Evolutionary conservation across 2,329 filamentous ascomycete genomes (phyloP).

Genomic region (Alternaria sp.): DNA sequence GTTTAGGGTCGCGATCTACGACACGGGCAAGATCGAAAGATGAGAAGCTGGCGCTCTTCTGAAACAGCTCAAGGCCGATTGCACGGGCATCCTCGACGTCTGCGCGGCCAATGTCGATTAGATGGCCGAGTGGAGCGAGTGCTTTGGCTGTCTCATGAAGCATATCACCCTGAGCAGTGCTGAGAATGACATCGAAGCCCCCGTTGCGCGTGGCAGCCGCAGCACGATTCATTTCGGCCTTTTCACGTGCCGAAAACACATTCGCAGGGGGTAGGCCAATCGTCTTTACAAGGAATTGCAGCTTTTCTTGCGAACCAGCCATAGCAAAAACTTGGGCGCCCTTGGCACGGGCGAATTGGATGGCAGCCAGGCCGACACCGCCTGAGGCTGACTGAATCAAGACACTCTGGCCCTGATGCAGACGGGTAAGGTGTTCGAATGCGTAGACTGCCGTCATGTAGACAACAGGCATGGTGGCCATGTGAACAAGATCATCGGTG

Average conservation of each 20-base stretch:
- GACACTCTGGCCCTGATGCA: constrained; percentile 21
- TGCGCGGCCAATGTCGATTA: constrained; percentile 27
- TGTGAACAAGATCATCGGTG: constrained; percentile 19
- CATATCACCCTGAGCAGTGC: constrained; percentile 7
- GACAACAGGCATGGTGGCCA: constrained; percentile 3
- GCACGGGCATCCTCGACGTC: constrained; percentile 15
- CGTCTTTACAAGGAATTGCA: background rate
- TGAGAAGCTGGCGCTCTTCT: constrained; percentile 26
- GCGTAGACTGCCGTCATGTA: constrained; percentile 14
- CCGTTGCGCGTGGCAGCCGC: constrained; percentile 20
- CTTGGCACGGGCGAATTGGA: constrained; percentile 19
- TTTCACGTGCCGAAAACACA: constrained; percentile 12
- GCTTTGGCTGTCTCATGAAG: background rate
- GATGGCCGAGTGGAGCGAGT: constrained; percentile 46
- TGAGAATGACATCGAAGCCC: constrained; percentile 44
- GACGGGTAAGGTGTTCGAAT: constrained; percentile 1
- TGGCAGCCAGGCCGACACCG: constrained; percentile 26
- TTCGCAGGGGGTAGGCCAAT: background rate
- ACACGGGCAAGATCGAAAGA: constrained; percentile 26
- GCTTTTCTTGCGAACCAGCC: constrained; percentile 24
- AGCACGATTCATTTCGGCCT: background rate
- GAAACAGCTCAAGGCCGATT: constrained; percentile 24
- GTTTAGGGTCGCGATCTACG: constrained; percentile 3
- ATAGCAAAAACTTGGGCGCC: constrained; percentile 36
- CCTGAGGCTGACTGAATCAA: constrained; percentile 12